Percentiles rank a stretch among this genome's conserved stretches.
Evolutionary conservation across 345 rosid species (phyloP).

Genomic region (Psidium guajava): DNA sequence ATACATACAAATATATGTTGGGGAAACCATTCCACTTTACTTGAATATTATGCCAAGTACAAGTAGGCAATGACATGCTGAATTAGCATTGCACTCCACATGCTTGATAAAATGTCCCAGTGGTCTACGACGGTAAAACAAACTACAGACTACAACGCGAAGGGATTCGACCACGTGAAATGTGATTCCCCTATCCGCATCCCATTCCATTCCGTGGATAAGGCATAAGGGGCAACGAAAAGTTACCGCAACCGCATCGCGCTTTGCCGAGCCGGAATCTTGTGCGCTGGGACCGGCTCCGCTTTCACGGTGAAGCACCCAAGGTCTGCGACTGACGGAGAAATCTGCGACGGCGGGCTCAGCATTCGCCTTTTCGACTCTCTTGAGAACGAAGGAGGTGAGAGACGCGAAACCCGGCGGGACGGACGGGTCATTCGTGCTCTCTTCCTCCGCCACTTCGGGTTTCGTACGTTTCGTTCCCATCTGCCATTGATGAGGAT

Average conservation of each 20-base stretch:
- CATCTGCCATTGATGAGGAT: not conserved
- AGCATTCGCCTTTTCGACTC: slow-evolving; percentile 7
- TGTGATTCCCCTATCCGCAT: not conserved
- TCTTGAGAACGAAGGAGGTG: slow-evolving; percentile 31
- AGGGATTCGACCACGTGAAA: not conserved
- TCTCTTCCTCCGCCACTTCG: not conserved
- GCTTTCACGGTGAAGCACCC: slow-evolving; percentile 17
- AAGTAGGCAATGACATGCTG: not conserved
- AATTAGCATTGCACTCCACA: not conserved
- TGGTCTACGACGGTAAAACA: not conserved
- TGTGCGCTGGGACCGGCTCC: not conserved
- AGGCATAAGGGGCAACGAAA: not conserved
- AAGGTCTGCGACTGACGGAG: slow-evolving; percentile 16
- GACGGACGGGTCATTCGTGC: not conserved
- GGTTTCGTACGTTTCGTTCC: not conserved
- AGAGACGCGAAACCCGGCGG: slow-evolving; percentile 33
- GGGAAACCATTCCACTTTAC: not conserved
- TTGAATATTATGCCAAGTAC: not conserved
- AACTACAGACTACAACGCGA: not conserved
- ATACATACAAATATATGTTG: not conserved
- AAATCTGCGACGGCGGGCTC: not conserved
- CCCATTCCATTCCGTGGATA: not conserved
- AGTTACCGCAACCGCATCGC: not conserved
- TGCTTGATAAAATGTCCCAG: not conserved
- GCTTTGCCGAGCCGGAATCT: not conserved